Evolutionary conservation across 2,329 filamentous ascomycete genomes (phyloP), one percentile per base, ranked within the genome.

Genomic region (Coleophoma eucalyptorum): DNA sequence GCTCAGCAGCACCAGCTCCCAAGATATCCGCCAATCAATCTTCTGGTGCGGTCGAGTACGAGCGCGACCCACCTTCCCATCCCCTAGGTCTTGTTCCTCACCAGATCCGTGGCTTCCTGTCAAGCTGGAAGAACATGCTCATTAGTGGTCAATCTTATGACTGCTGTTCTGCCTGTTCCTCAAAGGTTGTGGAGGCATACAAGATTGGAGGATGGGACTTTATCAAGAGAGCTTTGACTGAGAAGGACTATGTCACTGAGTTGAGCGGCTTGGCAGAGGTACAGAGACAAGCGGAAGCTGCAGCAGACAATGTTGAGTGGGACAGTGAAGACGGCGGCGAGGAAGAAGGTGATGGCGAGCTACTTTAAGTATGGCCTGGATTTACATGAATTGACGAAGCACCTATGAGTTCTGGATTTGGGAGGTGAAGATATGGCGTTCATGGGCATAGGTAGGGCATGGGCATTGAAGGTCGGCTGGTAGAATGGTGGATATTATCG

Each of bases 131-230:
- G 62, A 91, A 87, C 56, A 76, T 92, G 52, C 75, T 86, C 35
- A 84, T 94, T 57, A 82, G 79, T 48, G 89, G 89, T 8, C 78
- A 82, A 58, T 86, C 87, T 0, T 95, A 92, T 66, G 84, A 90
- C 50, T 86, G 84, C 67, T 95, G 90, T 68, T 90, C 87, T 45
- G 90, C 88, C 2, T 95, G 90, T 62, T 90, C 87, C 56, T 78
- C 80, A 33, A 81, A 78, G 41, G 83, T 95, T 26, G 67, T 93
- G 1, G 74, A 78, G 0, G 81, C 82, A 1, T 94, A 92, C 65
- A 76, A 81, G 43, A 66, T 69, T 2, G 79, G 85, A 43, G 86
- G 84, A 0, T 95, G 89, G 89, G 80, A 74, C 0, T 95, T 95
- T 65, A 81, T 94, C 33, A 86, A 86, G 72, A 77, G 77, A 51